These are phyloP conservation scores for Verticillium klebahnii DNA, from an alignment of 2,329 filamentous ascomycete genomes.

Conservation along the genomic window DNA sequence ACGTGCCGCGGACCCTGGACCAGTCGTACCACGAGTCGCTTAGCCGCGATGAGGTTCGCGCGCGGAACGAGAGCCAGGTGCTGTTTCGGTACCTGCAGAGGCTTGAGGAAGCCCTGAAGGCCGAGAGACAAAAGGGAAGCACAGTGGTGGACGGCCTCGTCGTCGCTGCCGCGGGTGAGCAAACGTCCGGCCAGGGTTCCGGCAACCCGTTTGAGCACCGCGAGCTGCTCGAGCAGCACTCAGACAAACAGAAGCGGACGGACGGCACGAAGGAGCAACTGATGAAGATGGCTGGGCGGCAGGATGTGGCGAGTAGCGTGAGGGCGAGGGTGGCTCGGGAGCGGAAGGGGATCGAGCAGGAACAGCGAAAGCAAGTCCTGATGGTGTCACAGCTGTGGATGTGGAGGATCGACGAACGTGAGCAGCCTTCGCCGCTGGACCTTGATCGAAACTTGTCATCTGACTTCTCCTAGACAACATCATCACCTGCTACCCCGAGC, in stretches of 20 bases:
- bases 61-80: conserved; percentile 11
- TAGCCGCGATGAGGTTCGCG: conserved; percentile 6
- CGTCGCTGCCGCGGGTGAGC: neutral
- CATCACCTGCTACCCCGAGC: conserved; percentile 13
- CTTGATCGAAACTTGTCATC: too few relatives aligned
- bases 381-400: conserved; percentile 19
- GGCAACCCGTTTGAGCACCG: conserved; percentile 8
- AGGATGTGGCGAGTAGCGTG: conserved; percentile 13
- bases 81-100: conserved; percentile 9
- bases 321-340: conserved; percentile 6
- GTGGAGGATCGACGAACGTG: conserved; percentile 14
- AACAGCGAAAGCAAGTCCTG: conserved; percentile 21
- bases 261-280: conserved; percentile 15
- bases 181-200: neutral
- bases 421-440: neutral
- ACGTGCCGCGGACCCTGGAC: conserved; percentile 12
- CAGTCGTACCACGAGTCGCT: conserved; percentile 14
- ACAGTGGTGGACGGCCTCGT: neutral
- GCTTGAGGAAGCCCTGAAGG: neutral
- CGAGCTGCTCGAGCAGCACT: conserved; percentile 6
- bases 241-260: conserved; percentile 15
- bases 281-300: conserved; percentile 11
- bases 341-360: conserved; percentile 17
- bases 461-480: conserved; percentile 5
- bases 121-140: neutral